Percentiles rank a stretch among this genome's conserved stretches.
Conservation (phyloP, 73 alveolate species). For the Tetrahymena thermophila region DNA sequence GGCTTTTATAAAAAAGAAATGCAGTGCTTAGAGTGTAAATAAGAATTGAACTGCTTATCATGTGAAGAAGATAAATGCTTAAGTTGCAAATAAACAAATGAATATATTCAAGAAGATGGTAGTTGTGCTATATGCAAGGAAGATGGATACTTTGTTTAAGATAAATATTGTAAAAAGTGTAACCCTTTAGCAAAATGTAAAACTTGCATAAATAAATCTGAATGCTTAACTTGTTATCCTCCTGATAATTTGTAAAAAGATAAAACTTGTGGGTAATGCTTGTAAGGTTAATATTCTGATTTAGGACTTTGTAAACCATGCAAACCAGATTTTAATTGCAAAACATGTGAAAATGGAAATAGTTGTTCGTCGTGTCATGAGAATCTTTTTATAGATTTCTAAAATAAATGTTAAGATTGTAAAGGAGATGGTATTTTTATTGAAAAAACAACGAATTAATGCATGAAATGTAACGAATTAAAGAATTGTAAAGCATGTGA, state of each 20-base stretch:
- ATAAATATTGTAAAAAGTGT: not conserved
- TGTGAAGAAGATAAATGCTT: not conserved
- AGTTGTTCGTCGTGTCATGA: not conserved
- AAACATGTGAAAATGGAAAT: not conserved
- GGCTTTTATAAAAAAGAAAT: not conserved
- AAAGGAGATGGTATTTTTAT: not conserved
- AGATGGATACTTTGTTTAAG: not conserved
- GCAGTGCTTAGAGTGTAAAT: not conserved
- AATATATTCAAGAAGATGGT: not conserved
- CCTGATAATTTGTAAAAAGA: not conserved
- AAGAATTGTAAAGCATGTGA: not conserved
- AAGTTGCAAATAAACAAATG: not conserved
- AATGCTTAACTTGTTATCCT: not conserved
- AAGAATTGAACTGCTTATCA: not conserved
- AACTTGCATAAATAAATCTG: not conserved
- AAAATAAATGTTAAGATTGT: not conserved
- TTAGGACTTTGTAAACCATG: not conserved
- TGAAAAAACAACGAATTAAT: not conserved
- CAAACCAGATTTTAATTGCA: not conserved
- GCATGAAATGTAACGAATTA: not conserved
- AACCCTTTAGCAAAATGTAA: not conserved
- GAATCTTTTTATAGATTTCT: not conserved
- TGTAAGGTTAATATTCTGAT: not conserved
- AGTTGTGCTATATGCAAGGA: not conserved
- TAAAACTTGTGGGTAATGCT: not conserved